Evolutionary conservation across 1,284 basidiomycete genomes (phyloP).

Genomic region (Malassezia caprae): DNA sequence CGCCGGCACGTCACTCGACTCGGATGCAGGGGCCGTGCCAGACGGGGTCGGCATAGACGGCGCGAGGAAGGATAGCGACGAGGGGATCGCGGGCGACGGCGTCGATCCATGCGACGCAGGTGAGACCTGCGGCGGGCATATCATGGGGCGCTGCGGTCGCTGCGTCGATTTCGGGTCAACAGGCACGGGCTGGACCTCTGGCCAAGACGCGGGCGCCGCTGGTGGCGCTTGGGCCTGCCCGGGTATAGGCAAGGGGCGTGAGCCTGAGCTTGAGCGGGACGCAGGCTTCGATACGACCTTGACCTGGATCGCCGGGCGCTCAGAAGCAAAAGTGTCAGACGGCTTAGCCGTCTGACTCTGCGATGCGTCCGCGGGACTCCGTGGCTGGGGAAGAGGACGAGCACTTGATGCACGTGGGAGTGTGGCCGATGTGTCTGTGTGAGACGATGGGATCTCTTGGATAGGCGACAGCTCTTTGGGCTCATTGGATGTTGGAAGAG

Average conservation of each 20-base stretch:
- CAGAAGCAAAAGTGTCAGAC: not conserved
- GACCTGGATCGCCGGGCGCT: not conserved
- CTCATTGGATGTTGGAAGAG: not conserved
- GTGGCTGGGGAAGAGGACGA: not conserved
- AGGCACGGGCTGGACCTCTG: not conserved
- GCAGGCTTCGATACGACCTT: not conserved
- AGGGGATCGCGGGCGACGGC: conserved; percentile 7
- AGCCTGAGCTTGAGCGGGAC: not conserved
- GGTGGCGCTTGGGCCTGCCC: not conserved
- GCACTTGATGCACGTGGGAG: not conserved
- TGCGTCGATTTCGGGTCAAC: not conserved
- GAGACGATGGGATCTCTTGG: not conserved
- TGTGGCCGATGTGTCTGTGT: not conserved
- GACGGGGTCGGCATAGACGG: not conserved
- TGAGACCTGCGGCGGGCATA: not conserved
- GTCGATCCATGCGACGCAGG: not conserved
- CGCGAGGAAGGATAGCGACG: conserved; percentile 12
- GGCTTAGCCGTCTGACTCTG: not conserved
- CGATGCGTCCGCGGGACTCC: not conserved
- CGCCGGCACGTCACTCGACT: not conserved
- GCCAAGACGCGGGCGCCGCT: not conserved
- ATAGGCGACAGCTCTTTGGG: not conserved
- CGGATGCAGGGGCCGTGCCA: not conserved
- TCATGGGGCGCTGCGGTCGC: not conserved
- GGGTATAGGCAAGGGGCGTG: not conserved